Evolutionary conservation across 345 rosid species (phyloP), one percentile per base, ranked within the genome.

Genomic region (Ceriops decandra): DNA sequence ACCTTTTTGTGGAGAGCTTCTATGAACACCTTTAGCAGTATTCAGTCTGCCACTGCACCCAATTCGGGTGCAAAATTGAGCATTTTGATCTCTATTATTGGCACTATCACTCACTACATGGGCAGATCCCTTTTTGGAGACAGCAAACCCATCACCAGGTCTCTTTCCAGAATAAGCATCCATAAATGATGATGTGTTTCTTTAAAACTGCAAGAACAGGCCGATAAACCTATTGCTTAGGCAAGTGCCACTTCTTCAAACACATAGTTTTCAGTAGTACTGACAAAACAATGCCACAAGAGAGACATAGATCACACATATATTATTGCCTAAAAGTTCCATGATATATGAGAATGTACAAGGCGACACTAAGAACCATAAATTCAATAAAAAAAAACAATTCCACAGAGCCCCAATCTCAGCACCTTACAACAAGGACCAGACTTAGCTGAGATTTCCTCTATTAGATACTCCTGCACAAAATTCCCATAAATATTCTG

Each of bases 111-210:
- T 83, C 73, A 88, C 67, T 71, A 79, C 81, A 74, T 81, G 82
- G 71, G 87, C 80, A 56, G 79, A 70, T 13, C 90, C 82, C 77
- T 87, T 93, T 62, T 76, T 77, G 11, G 86, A 69, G 64, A 79
- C 79, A 58, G 76, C 74, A 72, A 77, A 71, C 64, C 78, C 79
- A 57, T 88, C 74, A 22, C 70, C 67, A 74, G 81, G 78, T 82
- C 87, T 82, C 80, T 88, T 89, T 69, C 93, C 82, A 15, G 95
- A 80, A 80, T 82, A 85, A 52, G 83, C 86, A 76, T 88, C 97
- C 99, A 95, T 95, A 66, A 76, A 72, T 53, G 60, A 57, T 65
- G 63, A 56, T 60, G 17, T 52, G 22, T 63, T 20, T 53, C 52
- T 47, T 61, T 49, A 76, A 62, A 71, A 74, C 95, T 85, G 87